Evolutionary conservation across 306 rosid genomes (phyloP), one percentile per base, ranked within the genome.

Genomic region (Quercus dentata): DNA sequence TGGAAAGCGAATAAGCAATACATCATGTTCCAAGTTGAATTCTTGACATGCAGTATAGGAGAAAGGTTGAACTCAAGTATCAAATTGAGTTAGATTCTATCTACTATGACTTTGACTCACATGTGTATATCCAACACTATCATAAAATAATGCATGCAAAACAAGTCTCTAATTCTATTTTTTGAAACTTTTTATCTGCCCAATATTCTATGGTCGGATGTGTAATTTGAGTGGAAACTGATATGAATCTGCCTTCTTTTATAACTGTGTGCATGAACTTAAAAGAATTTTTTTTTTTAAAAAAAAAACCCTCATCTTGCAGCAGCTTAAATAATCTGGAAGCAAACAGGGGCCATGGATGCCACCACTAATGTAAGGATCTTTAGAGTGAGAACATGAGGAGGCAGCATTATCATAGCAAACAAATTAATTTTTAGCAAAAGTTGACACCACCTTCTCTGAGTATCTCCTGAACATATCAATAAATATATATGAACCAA

Each of bases 401-500:
- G 19, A 69, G 51, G 84, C 55, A 75, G 63, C 77, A 78, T 65
- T 65, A 64, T 78, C 69, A 21, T 51, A 71, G 51, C 28, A 19
- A 33, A 27, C 75, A 59, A 59, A 62, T 76, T 38, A 73, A 55
- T 49, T 33, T 78, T 78, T 63, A 76, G 67, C 79, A 8, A 28
- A 69, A 68, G 74, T 30, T 79, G 55, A 80, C 56, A 78, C 74
- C 71, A 95, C 99, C 99, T 86, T 88, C 35, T 87, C 89, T 64
- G 78, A 84, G 78, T 74, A 76, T 85, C 89, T 85, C 81, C 75
- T 92, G 55, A 86, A 83, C 81, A 83, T 69, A 79, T 95, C 97
- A 56, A 90, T 20, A 56, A 88, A 77, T 62, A 92, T 91, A 79
- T 90, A 86, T 52, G 99, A 84, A 78, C 99, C 98, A 80, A 95